Conservation (phyloP, 768 basidiomycete species). For the Melanogaster broomeanus region DNA sequence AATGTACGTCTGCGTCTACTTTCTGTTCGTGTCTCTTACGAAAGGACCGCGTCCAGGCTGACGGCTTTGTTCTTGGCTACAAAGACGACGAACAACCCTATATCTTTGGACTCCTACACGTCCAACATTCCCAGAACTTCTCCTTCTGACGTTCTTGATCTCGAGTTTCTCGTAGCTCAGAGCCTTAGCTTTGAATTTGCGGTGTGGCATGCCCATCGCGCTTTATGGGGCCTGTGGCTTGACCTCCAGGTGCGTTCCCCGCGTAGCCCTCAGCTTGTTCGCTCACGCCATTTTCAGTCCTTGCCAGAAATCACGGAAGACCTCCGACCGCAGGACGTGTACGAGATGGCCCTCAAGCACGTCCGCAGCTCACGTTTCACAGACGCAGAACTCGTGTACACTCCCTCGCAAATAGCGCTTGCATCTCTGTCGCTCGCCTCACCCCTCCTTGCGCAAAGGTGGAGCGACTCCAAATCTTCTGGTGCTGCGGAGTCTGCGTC, state of each 20-base stretch:
- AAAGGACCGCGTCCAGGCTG: constrained; percentile 55
- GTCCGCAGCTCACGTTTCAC: constrained; percentile 84
- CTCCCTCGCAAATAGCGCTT: constrained; percentile 92
- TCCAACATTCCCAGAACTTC: constrained; percentile 79
- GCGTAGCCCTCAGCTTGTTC: background rate
- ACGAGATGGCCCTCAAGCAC: constrained; percentile 65
- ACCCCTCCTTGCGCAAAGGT: constrained; percentile 58
- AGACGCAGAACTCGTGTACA: constrained; percentile 87
- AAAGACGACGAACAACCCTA: constrained; percentile 95
- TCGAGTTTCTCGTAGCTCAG: constrained; percentile 96
- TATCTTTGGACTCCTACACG: constrained; percentile 84
- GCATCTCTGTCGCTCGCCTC: constrained; percentile 71
- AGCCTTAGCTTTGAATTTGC: constrained; percentile 93
- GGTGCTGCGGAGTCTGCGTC: constrained; percentile 10
- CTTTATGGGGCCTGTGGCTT: constrained; percentile 85
- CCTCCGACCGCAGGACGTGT: constrained; percentile 50
- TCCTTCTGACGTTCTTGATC: constrained; percentile 83
- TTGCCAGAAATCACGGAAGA: constrained; percentile 53
- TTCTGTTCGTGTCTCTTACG: background rate
- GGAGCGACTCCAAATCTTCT: constrained; percentile 50
- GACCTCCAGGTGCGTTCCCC: constrained; percentile 73
- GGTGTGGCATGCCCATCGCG: constrained; percentile 88
- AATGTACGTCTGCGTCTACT: constrained; percentile 62
- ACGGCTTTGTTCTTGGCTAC: constrained; percentile 94
- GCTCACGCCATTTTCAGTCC: constrained; percentile 44